Evolutionary conservation across 164 flowering plant genomes (phyloP).

Genomic region (Magnolia sinica): DNA sequence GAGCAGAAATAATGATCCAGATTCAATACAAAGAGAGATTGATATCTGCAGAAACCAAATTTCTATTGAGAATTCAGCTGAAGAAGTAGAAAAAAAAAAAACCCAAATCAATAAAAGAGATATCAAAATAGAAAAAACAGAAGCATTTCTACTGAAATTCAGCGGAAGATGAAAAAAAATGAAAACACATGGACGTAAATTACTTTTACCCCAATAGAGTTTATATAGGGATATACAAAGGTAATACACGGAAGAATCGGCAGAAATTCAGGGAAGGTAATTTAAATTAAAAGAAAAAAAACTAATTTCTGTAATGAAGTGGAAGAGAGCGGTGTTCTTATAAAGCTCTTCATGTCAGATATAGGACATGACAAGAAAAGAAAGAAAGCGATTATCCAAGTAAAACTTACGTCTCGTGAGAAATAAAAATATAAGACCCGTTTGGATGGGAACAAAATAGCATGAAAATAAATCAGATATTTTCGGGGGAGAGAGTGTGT

Average conservation of each 20-base stretch:
- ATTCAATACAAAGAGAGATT: no score
- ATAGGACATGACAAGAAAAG: background rate
- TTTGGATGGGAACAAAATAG: background rate
- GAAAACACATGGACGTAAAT: no score
- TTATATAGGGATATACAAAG: no score
- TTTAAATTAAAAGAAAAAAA: no score
- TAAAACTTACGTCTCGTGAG: background rate
- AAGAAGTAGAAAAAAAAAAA: background rate
- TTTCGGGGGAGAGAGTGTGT: background rate
- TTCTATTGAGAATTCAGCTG: background rate
- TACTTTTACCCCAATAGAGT: no score
- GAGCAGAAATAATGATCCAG: no score
- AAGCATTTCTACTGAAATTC: background rate
- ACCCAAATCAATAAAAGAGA: background rate
- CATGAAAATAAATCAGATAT: background rate
- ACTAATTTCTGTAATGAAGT: background rate
- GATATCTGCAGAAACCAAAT: no score
- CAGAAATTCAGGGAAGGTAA: no score
- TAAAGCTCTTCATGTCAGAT: background rate
- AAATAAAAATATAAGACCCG: background rate
- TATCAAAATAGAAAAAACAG: background rate
- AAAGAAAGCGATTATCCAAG: background rate
- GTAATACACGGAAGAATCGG: no score
- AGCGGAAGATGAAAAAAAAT: background rate
- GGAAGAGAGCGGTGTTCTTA: background rate